Evolutionary conservation across 768 basidiomycete genomes (phyloP).

Genomic region (Lactifluus piperatus): DNA sequence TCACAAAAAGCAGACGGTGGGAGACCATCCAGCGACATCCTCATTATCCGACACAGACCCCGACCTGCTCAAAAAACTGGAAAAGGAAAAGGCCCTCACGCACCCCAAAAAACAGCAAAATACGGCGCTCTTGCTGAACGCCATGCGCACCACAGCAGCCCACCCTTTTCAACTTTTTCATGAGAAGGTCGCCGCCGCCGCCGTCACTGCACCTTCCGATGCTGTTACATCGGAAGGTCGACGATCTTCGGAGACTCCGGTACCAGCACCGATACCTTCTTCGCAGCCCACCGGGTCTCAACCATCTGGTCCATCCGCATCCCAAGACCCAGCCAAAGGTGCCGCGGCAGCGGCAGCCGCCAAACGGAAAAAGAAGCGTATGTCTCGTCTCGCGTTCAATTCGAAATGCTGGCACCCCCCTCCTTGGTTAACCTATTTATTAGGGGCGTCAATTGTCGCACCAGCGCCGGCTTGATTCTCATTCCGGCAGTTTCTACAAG

Average conservation of each 20-base stretch:
- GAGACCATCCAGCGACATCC: slow-evolving; percentile 8
- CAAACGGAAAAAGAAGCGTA: slow-evolving; percentile 75
- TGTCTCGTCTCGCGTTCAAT: slow-evolving; percentile 37
- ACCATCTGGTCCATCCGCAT: slow-evolving; percentile 29
- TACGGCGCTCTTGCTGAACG: slow-evolving; percentile 57
- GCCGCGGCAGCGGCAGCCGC: slow-evolving; percentile 35
- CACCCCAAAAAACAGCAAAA: slow-evolving; percentile 56
- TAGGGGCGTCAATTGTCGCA: slow-evolving; percentile 6
- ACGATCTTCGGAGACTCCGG: slow-evolving; percentile 29
- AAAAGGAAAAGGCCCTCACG: slow-evolving; percentile 10
- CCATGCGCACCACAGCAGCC: slow-evolving; percentile 70
- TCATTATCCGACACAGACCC: slow-evolving; percentile 13
- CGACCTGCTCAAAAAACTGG: slow-evolving; percentile 7
- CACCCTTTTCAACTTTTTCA: slow-evolving; percentile 50
- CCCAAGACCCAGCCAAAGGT: slow-evolving; percentile 42
- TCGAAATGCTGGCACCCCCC: background rate
- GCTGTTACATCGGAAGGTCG: background rate
- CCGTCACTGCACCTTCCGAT: slow-evolving; percentile 18
- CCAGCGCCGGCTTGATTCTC: slow-evolving; percentile 7
- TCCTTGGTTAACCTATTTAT: background rate
- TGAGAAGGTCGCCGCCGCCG: slow-evolving; percentile 30
- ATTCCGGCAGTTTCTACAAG: background rate
- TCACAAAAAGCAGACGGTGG: slow-evolving; percentile 31
- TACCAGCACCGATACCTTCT: slow-evolving; percentile 24
- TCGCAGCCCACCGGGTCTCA: slow-evolving; percentile 28